Conservation (phyloP, 1,284 basidiomycete species). For the Ceratobasidium sp. region DNA sequence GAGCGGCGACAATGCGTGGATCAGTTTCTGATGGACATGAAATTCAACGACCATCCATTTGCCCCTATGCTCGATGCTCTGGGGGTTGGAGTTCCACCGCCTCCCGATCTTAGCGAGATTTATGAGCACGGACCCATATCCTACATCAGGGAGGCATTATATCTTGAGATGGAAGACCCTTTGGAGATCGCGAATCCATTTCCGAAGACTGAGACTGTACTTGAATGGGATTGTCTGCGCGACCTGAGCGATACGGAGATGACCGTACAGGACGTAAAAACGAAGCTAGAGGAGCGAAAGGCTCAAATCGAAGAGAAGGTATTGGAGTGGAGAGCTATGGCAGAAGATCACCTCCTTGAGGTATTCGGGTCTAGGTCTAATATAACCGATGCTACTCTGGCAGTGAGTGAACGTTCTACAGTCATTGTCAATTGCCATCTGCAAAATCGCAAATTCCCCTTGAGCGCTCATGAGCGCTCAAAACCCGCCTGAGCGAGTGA, state of each 20-base stretch:
- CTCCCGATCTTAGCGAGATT: not conserved
- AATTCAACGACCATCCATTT: not conserved
- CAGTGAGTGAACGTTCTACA: not conserved
- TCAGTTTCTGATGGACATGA: not conserved
- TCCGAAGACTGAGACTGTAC: not conserved
- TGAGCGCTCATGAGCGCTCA: not conserved
- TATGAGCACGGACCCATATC: too few species aligned
- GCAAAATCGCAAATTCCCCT: too few species aligned
- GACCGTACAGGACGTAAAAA: not conserved
- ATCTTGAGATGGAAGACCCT: too few species aligned
- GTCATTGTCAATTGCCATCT: too few species aligned
- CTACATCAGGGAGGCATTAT: too few species aligned
- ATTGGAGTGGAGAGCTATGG: not conserved
- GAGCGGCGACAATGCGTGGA: not conserved
- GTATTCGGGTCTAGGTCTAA: not conserved
- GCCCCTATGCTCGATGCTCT: not conserved
- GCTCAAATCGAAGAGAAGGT: not conserved
- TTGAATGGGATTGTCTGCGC: slow-evolving; percentile 3
- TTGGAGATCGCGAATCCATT: too few species aligned
- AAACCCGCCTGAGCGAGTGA: not conserved
- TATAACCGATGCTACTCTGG: not conserved
- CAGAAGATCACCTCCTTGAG: too few species aligned
- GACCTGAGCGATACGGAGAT: not conserved
- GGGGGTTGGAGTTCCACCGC: not conserved
- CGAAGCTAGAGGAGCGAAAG: slow-evolving; percentile 1